phyloP scores from a whole-genome alignment of 768 basidiomycete genomes.

The Cantharellus anzutake region DNA sequence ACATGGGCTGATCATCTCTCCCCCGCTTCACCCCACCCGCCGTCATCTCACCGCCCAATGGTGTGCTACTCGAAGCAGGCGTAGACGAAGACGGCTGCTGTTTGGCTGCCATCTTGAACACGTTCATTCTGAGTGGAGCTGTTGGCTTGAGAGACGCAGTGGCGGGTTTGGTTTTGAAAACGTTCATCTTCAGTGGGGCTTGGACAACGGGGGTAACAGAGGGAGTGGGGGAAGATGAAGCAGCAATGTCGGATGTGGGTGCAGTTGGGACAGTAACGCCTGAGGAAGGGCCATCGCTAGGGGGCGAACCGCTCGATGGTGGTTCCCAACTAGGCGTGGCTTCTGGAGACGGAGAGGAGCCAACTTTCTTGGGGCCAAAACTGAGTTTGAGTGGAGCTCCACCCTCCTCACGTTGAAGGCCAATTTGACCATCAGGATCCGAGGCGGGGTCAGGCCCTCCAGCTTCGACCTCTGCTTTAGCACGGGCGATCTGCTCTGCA shows the following conservation, averaged over 20 bases:
- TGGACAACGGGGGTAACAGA: slow-evolving; percentile 12
- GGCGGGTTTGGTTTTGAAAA: slow-evolving; percentile 22
- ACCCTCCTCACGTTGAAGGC: slow-evolving; percentile 52
- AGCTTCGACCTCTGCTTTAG: slow-evolving; percentile 21
- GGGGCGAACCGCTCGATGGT: neutral
- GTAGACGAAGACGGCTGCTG: neutral
- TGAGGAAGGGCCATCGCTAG: slow-evolving; percentile 9
- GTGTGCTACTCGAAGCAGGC: slow-evolving; percentile 4
- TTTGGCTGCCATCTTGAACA: slow-evolving; percentile 32
- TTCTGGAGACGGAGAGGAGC: slow-evolving; percentile 13
- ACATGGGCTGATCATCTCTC: slow-evolving; percentile 40
- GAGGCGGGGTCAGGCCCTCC: slow-evolving; percentile 11
- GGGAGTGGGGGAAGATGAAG: slow-evolving; percentile 8
- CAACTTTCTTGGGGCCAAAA: slow-evolving; percentile 35
- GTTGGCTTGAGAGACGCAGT: slow-evolving; percentile 4
- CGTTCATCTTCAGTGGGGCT: slow-evolving; percentile 37
- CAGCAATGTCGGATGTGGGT: slow-evolving; percentile 4
- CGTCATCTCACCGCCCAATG: slow-evolving; percentile 14
- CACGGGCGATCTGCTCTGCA: slow-evolving; percentile 85
- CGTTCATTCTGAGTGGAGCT: slow-evolving; percentile 24
- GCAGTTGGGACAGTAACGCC: slow-evolving; percentile 17
- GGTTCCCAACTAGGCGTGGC: neutral
- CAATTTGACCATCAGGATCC: slow-evolving; percentile 23
- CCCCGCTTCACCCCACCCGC: slow-evolving; percentile 16
- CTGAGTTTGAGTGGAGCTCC: slow-evolving; percentile 60